Base-by-base conservation (phyloP, 225 moss, liverwort and hornwort species). In the Asterella californica region DNA sequence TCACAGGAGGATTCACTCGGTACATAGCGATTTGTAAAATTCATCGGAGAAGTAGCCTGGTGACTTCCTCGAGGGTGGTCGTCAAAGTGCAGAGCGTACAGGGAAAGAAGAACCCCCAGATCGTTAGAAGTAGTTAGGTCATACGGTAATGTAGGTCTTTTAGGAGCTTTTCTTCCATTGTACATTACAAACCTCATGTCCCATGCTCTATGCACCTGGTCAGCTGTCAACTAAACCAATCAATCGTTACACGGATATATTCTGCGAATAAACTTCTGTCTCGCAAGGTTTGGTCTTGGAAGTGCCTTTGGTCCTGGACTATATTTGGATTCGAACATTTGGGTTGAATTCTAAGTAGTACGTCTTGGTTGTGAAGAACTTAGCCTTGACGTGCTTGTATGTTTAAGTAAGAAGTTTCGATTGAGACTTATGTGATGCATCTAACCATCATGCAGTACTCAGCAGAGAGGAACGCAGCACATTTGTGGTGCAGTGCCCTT, bases 161-260 rank as follows among this genome's bases (percentile, higher is more conserved):
- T 63, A 69, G 62, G 74, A 75, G 49, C n/a, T 55, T 74, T 70
- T 78, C 37, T 81, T 61, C 74, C 63, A 79, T 76, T 85, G 82
- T 82, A 79, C 79, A 82, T 79, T 82, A 85, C 82, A 79, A 79
- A 75, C 79, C 45, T 42, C 50, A 66, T 24, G 48, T 63, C 80
- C 34, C 78, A 60, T 67, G 78, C 77, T 59, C 55, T 72, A 19
- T 76, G 75, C 75, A 57, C 22, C 75, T n/a, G 57, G 30, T 57
- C 21, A 76, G 36, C 59, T 60, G 74, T 53, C 74, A 74, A 76
- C 17, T 22, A 57, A 10, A 36, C 59, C 18, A 34, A 34, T 6
- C 36, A 36, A 59, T 37, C 75, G 37, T 48, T 49, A 37, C 19
- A 70, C 21, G 38, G 21, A 70, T 70, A 38, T 70, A 70, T 11